Evolutionary conservation across 306 rosid species (phyloP).

Genomic region (Acacia confusa): DNA sequence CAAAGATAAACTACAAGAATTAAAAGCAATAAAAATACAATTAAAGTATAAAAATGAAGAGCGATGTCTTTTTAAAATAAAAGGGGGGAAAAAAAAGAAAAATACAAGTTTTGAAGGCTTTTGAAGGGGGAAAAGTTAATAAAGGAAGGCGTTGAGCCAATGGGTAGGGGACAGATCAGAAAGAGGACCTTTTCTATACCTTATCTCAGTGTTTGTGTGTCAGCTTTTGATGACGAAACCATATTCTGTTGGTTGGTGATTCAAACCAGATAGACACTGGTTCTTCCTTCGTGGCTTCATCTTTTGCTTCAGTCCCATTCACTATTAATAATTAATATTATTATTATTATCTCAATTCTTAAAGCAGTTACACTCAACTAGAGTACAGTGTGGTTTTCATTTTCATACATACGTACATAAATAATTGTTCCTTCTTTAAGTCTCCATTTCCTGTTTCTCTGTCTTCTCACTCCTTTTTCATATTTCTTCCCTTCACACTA

Average conservation of each 20-base stretch:
- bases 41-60: not conserved
- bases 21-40: not conserved
- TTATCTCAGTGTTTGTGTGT: not conserved
- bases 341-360: not conserved
- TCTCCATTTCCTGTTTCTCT: not conserved
- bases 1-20: not conserved
- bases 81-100: no score
- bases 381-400: not conserved
- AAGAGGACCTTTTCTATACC: not conserved
- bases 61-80: not conserved
- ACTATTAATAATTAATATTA: no score
- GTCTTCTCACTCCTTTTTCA: not conserved
- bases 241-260: not conserved
- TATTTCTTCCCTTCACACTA: not conserved
- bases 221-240: not conserved
- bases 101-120: not conserved
- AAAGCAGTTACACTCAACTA: not conserved
- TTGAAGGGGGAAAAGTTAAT: not conserved
- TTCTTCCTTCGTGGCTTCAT: not conserved
- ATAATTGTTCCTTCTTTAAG: not conserved
- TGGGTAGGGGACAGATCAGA: not conserved
- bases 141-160: not conserved
- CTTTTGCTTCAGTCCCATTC: no score
- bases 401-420: not conserved
- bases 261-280: not conserved